phyloP scores from a whole-genome alignment of 2,329 filamentous ascomycete species.

The Xylariaceae sp. region DNA sequence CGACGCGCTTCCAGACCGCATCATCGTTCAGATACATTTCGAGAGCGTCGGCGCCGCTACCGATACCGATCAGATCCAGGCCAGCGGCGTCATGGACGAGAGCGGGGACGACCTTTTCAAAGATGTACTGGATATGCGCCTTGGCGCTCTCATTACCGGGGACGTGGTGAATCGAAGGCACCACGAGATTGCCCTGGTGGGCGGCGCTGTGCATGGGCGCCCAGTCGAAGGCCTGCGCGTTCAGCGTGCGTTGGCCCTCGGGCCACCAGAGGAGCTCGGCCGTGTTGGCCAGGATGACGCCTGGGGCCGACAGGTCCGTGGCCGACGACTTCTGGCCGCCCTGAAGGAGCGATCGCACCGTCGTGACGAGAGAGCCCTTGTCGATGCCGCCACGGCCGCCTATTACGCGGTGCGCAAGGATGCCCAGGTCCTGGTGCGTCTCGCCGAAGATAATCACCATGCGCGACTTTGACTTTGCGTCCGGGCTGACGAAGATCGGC shows the following conservation, averaged over 20 bases:
- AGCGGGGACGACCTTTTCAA: slow-evolving; percentile 55
- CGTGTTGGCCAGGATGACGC: slow-evolving; percentile 70
- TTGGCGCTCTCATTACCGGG: slow-evolving; percentile 49
- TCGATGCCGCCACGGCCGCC: slow-evolving; percentile 60
- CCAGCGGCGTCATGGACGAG: slow-evolving; percentile 44
- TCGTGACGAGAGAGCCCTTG: slow-evolving; percentile 62
- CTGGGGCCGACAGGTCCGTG: slow-evolving; percentile 38
- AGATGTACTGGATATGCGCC: slow-evolving; percentile 62
- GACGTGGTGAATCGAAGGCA: slow-evolving; percentile 55
- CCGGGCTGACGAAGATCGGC: slow-evolving; percentile 57
- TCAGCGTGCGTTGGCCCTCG: slow-evolving; percentile 54
- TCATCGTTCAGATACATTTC: slow-evolving; percentile 53
- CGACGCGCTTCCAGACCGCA: slow-evolving; percentile 45
- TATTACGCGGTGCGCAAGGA: slow-evolving; percentile 65
- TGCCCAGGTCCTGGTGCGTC: slow-evolving; percentile 62
- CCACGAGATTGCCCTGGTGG: slow-evolving; percentile 48
- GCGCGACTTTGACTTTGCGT: slow-evolving; percentile 52
- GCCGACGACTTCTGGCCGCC: slow-evolving; percentile 32
- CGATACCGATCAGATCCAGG: slow-evolving; percentile 67
- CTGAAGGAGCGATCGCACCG: slow-evolving; percentile 45
- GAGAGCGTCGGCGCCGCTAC: slow-evolving; percentile 57
- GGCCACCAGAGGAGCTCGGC: slow-evolving; percentile 76
- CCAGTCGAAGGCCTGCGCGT: slow-evolving; percentile 48
- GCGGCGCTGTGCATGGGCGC: slow-evolving; percentile 59
- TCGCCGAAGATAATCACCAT: slow-evolving; percentile 74